Percentiles rank a stretch among this genome's conserved stretches.
Conservation (phyloP, 148 eudicot species). For the Bassia scoparia region DNA sequence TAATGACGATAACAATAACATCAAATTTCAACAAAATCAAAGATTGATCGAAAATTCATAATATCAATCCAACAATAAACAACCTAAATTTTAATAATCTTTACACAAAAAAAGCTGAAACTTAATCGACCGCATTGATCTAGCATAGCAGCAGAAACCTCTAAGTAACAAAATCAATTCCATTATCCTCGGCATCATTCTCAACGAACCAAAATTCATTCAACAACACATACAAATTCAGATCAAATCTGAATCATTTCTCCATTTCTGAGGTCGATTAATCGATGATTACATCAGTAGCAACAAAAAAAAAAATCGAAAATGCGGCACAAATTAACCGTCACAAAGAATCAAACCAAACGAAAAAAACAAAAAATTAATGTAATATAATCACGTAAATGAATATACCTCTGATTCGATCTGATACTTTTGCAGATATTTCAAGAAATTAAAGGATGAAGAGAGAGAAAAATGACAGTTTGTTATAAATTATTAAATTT, state of each 20-base stretch:
- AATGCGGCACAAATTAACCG: conserved; percentile 3
- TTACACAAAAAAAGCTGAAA: not conserved
- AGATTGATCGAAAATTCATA: conserved; percentile 3
- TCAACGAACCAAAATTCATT: not conserved
- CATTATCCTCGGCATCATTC: too few species aligned
- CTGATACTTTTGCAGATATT: conserved; percentile 27
- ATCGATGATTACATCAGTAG: not conserved
- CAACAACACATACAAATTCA: not conserved
- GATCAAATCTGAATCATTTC: conserved; percentile 20
- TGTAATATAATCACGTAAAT: not conserved
- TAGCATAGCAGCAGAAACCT: not conserved
- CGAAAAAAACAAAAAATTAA: not conserved
- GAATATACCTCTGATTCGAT: conserved; percentile 37
- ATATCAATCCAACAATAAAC: not conserved
- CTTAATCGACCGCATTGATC: conserved; percentile 12
- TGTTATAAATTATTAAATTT: not conserved
- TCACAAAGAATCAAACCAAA: not conserved
- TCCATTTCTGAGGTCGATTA: not conserved
- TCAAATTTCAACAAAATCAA: conserved; percentile 8
- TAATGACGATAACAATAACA: not conserved
- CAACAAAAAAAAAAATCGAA: not conserved
- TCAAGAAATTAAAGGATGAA: not conserved
- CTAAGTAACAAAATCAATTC: not conserved
- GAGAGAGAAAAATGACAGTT: not conserved
- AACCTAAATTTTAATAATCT: too few species aligned